Evolutionary conservation across 2,329 filamentous ascomycete species (phyloP).

Genomic region (Colletotrichum spinosum): DNA sequence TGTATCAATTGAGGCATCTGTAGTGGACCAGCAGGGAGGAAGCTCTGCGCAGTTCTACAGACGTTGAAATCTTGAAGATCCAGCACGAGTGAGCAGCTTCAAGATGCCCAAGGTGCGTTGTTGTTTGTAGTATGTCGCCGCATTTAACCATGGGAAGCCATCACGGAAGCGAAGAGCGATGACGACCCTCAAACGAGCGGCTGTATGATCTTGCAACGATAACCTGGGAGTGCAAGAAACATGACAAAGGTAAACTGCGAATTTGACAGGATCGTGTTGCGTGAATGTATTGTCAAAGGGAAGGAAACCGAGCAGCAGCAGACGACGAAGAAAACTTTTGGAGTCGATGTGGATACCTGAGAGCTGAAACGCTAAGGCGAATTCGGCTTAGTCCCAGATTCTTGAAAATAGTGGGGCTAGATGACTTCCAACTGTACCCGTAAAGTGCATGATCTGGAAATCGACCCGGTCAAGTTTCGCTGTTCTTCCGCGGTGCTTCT

Average conservation of each 20-base stretch:
- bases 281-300: constrained; percentile 29
- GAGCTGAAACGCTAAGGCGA: constrained; percentile 19
- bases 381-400: constrained; percentile 23
- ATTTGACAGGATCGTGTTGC: constrained; percentile 36
- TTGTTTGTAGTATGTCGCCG: constrained; percentile 50
- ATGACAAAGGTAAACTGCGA: constrained; percentile 31
- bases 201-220: constrained; percentile 36
- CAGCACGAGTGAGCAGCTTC: constrained; percentile 2
- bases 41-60: too few species aligned
- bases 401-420: background rate
- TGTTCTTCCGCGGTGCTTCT: constrained; percentile 4
- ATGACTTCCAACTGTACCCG: background rate
- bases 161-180: constrained; percentile 50
- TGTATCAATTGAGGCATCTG: too few species aligned
- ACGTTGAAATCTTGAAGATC: background rate
- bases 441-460: background rate
- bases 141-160: constrained; percentile 57
- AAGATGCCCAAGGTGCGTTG: background rate
- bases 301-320: background rate
- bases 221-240: constrained; percentile 30
- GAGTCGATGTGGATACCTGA: background rate
- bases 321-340: constrained; percentile 31
- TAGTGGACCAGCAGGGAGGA: too few species aligned
- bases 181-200: constrained; percentile 52
- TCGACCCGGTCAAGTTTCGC: background rate